A percentile compares a stretch with the other conserved stretches of the same genome.
phyloP scores from a whole-genome alignment of 2,329 filamentous ascomycete genomes.

The Clonostachys chloroleuca region DNA sequence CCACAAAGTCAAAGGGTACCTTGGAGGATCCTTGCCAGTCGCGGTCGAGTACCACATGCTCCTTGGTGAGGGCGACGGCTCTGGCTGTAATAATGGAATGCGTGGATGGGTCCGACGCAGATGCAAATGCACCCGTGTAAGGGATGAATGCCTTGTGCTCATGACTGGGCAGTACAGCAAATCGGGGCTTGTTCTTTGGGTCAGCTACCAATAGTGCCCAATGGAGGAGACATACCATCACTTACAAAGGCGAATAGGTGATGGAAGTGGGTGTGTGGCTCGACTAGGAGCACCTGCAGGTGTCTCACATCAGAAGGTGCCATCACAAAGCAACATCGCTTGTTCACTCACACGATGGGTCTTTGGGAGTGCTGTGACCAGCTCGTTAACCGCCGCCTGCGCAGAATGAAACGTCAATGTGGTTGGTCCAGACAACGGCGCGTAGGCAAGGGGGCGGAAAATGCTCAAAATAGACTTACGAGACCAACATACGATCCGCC shows the following conservation, averaged over 20 bases:
- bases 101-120: slow-evolving; percentile 29
- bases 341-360: slow-evolving; percentile 30
- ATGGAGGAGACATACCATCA: no score
- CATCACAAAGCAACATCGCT: no score
- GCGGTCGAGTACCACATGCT: slow-evolving; percentile 23
- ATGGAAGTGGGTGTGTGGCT: slow-evolving; percentile 59
- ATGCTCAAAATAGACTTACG: slow-evolving; percentile 19
- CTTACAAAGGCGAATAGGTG: slow-evolving; percentile 38
- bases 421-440: no score
- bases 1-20: slow-evolving; percentile 48
- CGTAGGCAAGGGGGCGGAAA: no score
- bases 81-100: slow-evolving; percentile 29
- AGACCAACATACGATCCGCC: slow-evolving; percentile 54
- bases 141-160: slow-evolving; percentile 59
- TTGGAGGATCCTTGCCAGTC: background rate
- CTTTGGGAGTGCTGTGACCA: slow-evolving; percentile 41
- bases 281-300: slow-evolving; percentile 30
- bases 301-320: no score
- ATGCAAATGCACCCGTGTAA: slow-evolving; percentile 34
- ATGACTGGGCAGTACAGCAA: slow-evolving; percentile 46
- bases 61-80: slow-evolving; percentile 30
- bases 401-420: slow-evolving; percentile 15
- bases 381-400: slow-evolving; percentile 36
- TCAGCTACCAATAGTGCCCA: no score
- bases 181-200: slow-evolving; percentile 40